phyloP scores from a whole-genome alignment of 139 green algal species.

The Ettlia oleoabundans region DNA sequence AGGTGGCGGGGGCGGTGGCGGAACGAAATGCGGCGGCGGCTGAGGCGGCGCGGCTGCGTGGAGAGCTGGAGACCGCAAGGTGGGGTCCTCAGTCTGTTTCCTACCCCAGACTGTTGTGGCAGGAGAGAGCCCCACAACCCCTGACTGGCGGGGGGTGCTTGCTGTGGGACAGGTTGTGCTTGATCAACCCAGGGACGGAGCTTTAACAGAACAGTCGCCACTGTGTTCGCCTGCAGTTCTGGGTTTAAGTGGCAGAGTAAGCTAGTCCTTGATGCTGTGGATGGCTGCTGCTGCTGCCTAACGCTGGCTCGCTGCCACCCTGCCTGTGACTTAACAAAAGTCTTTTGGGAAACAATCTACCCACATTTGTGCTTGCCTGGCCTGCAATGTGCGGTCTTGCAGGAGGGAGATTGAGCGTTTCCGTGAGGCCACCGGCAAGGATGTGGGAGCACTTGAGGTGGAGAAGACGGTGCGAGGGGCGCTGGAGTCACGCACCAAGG shows the following conservation, averaged over 20 bases:
- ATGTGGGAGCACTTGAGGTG: slow-evolving; percentile 51
- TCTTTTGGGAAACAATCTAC: too few relatives aligned
- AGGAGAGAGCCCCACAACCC: background rate
- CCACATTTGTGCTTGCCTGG: background rate
- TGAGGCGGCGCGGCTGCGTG: slow-evolving; percentile 33
- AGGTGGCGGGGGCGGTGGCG: slow-evolving; percentile 20
- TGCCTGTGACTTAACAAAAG: too few relatives aligned
- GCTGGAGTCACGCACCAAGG: slow-evolving; percentile 42
- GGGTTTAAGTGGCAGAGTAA: too few relatives aligned
- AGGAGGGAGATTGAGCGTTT: slow-evolving; percentile 43
- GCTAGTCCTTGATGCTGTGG: too few relatives aligned
- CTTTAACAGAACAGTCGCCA: too few relatives aligned
- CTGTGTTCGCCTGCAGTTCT: too few relatives aligned
- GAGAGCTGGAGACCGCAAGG: slow-evolving; percentile 29
- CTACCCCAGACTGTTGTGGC: background rate
- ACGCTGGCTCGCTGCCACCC: too few relatives aligned
- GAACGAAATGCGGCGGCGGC: slow-evolving; percentile 8
- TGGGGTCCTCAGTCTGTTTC: background rate
- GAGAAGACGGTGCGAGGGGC: slow-evolving; percentile 34
- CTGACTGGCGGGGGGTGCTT: too few relatives aligned
- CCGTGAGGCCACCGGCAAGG: slow-evolving; percentile 53
- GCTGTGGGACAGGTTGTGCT: too few relatives aligned
- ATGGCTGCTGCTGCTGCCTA: too few relatives aligned
- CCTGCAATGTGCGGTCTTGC: background rate
- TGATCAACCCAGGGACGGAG: too few relatives aligned